These are phyloP conservation scores for Cynara cardunculus DNA, from an alignment of 129 eudicot genomes.

Conservation along the genomic window DNA sequence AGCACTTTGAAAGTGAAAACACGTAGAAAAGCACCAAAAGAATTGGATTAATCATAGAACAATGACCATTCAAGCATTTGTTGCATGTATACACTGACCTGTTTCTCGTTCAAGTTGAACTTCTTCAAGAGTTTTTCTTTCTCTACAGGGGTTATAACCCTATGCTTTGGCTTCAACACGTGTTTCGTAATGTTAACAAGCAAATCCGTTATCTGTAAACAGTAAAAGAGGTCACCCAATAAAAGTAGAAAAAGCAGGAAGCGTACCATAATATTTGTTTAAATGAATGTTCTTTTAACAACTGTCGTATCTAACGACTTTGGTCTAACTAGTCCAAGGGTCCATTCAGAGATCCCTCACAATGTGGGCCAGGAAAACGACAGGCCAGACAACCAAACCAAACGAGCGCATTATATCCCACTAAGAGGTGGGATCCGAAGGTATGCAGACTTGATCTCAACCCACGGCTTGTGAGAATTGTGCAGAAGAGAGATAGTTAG, in stretches of 20 bases:
- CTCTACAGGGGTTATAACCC: slow-evolving; percentile 52
- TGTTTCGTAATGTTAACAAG: slow-evolving; percentile 78
- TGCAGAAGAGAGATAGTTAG: neutral
- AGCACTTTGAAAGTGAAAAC: neutral
- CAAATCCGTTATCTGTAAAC: slow-evolving; percentile 70
- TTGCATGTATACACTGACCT: slow-evolving; percentile 41
- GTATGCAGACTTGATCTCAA: neutral
- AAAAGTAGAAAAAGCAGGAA: neutral
- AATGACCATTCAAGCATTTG: neutral
- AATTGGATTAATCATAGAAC: neutral
- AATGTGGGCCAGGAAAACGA: no score
- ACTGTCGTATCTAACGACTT: neutral
- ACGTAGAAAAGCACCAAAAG: neutral
- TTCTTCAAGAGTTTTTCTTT: slow-evolving; percentile 60
- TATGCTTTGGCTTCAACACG: slow-evolving; percentile 67
- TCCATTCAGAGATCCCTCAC: neutral
- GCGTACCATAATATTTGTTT: neutral
- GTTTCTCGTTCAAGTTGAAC: slow-evolving; percentile 62
- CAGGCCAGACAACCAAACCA: neutral
- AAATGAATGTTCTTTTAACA: no score
- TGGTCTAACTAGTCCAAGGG: neutral
- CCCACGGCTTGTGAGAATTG: neutral
- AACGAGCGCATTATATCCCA: neutral
- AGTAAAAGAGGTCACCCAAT: neutral
- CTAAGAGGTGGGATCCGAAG: neutral